phyloP scores from a whole-genome alignment of 2,329 filamentous ascomycete genomes.

The Hawksworthiomyces lignivorus region DNA sequence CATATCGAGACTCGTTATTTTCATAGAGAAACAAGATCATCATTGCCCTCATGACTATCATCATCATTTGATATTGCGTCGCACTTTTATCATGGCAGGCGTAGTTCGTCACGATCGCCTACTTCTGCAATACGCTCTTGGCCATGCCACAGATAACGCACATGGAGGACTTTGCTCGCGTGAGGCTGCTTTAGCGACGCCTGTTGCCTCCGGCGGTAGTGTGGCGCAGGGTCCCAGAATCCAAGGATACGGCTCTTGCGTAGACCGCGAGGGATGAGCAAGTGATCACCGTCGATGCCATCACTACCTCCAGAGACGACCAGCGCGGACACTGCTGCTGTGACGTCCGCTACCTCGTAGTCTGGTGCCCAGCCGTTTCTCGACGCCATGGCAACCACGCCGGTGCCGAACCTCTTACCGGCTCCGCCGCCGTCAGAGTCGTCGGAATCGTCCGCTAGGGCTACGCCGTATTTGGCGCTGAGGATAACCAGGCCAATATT shows the following conservation, averaged over 20 bases:
- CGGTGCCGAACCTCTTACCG: slow-evolving; percentile 7
- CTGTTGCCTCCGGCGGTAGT: slow-evolving; percentile 6
- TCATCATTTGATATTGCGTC: no score
- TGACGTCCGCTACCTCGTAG: slow-evolving; percentile 41
- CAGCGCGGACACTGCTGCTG: slow-evolving; percentile 38
- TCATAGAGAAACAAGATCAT: no score
- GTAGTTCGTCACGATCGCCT: slow-evolving; percentile 27
- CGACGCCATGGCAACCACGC: slow-evolving; percentile 20
- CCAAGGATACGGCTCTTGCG: slow-evolving; percentile 38
- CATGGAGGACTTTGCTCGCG: slow-evolving; percentile 35
- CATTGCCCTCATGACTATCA: no score
- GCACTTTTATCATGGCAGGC: slow-evolving; percentile 19
- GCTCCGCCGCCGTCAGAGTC: background rate
- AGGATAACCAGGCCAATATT: slow-evolving; percentile 37
- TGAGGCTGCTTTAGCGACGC: background rate
- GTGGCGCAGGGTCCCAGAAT: slow-evolving; percentile 44
- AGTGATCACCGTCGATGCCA: slow-evolving; percentile 5
- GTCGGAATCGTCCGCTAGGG: slow-evolving; percentile 10
- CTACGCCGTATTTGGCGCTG: slow-evolving; percentile 39
- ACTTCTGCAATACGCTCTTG: slow-evolving; percentile 29
- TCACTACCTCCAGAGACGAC: slow-evolving; percentile 18
- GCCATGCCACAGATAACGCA: slow-evolving; percentile 35
- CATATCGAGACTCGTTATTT: no score
- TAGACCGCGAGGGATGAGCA: slow-evolving; percentile 33
- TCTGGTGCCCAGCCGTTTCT: slow-evolving; percentile 17